Percentiles rank a stretch among this genome's conserved stretches.
Evolutionary conservation across 1,284 basidiomycete species (phyloP).

Genomic region (Malassezia yamatoensis): DNA sequence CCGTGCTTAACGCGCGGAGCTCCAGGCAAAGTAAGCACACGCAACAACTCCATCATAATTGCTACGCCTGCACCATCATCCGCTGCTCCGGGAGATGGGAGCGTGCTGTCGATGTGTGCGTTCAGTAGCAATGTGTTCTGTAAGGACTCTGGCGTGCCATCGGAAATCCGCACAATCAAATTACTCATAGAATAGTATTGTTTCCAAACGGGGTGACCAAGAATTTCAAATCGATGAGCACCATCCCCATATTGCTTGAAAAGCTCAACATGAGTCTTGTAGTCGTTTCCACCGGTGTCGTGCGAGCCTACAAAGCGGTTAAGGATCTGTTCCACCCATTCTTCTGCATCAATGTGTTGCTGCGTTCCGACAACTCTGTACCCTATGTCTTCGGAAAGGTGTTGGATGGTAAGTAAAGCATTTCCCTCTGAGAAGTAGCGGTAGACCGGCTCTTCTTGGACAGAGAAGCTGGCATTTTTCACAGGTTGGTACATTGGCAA

Average conservation of each 20-base stretch:
- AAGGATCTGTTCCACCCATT: slow-evolving; percentile 67
- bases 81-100: slow-evolving; percentile 51
- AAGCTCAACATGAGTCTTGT: slow-evolving; percentile 38
- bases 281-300: slow-evolving; percentile 22
- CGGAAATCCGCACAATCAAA: slow-evolving; percentile 75
- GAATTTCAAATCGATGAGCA: slow-evolving; percentile 42
- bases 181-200: slow-evolving; percentile 78
- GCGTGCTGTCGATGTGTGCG: slow-evolving; percentile 67
- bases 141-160: slow-evolving; percentile 57
- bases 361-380: slow-evolving; percentile 83
- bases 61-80: slow-evolving; percentile 72
- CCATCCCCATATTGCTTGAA: slow-evolving; percentile 45
- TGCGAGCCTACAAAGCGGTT: slow-evolving; percentile 51
- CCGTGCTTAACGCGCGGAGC: slow-evolving; percentile 68
- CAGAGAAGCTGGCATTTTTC: background rate
- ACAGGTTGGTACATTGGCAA: slow-evolving; percentile 6
- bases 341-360: slow-evolving; percentile 74
- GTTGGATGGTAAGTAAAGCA: slow-evolving; percentile 34
- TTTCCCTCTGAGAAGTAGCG: slow-evolving; percentile 37
- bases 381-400: slow-evolving; percentile 63
- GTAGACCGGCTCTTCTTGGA: slow-evolving; percentile 14
- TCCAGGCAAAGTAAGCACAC: slow-evolving; percentile 61
- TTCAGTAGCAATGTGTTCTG: slow-evolving; percentile 63
- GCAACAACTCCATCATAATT: slow-evolving; percentile 70
- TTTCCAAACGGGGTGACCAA: slow-evolving; percentile 66